Base-by-base conservation (phyloP, 257 asterid genomes). In the Asclepias syriaca region DNA sequence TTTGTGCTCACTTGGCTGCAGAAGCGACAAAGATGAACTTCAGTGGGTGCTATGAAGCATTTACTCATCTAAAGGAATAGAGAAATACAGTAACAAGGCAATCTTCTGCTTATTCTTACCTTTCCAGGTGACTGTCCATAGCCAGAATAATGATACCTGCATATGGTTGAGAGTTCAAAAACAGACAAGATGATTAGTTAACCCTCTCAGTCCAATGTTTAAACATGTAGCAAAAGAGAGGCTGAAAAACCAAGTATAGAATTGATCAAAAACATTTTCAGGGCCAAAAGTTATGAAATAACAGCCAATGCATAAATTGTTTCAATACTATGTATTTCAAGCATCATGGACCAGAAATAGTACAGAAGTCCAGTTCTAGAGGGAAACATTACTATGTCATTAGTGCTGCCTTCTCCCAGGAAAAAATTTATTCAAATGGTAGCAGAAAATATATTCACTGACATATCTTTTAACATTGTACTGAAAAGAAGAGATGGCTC, bases 1-100 rank as follows among this genome's bases (percentile, higher is more conserved):
- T 72, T 92, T 92, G 37, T 90, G 96, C 84, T 92, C 98, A 60
- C 94, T 90, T 58, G 98, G 91, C 98, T 88, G 90, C 87, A 87
- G 81, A 75, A 72, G 32, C 39, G 67, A 61, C 68, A 65, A 21
- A 53, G 56, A 59, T 69, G 58, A 78, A 61, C 39, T 77, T 81
- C 75, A 76, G 75, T 69, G 9, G 71, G 53, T 64, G 70, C 39
- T 53, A 66, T 70, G 67, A 65, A 75, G 76, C 55, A 59, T 72
- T 60, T 45, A 53, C 60, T 66, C 60, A 53, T 65, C 71, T 68
- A 59, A 46, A 69, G 8, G 40, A 65, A 58, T 49, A 68, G 60
- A 21, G 69, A 65, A 70, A 53, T 18, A 67, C 66, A 68, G 69
- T 24, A 74, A 29, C 78, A 27, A 37, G 71, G 70, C 74, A 73